Evolutionary conservation across 345 rosid species (phyloP).

Genomic region (Eucalyptus fibrosa): DNA sequence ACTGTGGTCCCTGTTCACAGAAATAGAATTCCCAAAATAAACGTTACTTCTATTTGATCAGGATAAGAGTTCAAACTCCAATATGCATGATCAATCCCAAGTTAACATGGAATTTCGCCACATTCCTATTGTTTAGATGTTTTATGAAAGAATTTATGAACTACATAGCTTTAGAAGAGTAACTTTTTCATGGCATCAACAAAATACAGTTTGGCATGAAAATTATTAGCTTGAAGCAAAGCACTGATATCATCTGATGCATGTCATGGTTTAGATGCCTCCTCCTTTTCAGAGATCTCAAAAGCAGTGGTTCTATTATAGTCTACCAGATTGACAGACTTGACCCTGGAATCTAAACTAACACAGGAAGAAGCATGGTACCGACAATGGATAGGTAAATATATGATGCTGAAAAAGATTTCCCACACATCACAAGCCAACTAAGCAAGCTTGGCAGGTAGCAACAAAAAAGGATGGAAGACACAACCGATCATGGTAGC

Average conservation of each 20-base stretch:
- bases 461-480: neutral
- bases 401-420: neutral
- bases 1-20: conserved; percentile 81
- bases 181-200: neutral
- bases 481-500: neutral
- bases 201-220: neutral
- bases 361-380: neutral
- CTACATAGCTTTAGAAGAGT: neutral
- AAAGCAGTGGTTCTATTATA: neutral
- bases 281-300: neutral
- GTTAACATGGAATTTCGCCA: neutral
- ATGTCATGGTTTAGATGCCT: neutral
- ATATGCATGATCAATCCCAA: neutral
- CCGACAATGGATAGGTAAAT: neutral
- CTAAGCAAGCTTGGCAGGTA: neutral
- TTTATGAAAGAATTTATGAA: neutral
- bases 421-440: neutral
- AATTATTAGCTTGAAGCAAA: neutral
- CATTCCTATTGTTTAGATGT: neutral
- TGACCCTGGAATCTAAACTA: neutral
- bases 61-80: neutral
- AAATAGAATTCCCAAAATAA: conserved; percentile 1
- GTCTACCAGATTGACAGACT: neutral
- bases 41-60: neutral
- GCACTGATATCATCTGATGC: neutral